Percentiles rank a stretch among this genome's conserved stretches.
Conservation (phyloP, 2,329 filamentous ascomycete species). For the Hypoxylon rubiginosum region DNA sequence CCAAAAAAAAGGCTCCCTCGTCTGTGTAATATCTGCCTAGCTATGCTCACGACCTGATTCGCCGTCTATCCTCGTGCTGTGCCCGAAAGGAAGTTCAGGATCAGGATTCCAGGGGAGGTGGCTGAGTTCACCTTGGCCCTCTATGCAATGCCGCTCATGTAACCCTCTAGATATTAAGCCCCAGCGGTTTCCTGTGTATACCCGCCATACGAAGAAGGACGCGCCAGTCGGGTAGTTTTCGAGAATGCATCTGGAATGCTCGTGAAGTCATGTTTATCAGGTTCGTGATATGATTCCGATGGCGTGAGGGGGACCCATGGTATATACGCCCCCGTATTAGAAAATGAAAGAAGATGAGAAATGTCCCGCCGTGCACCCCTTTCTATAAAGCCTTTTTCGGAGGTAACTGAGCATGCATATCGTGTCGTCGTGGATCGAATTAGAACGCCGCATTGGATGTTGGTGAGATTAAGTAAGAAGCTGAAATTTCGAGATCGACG, state of each 20-base stretch:
- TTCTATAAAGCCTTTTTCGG: background rate
- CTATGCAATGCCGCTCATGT: slow-evolving; percentile 6
- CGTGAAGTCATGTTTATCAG: background rate
- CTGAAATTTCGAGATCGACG: background rate
- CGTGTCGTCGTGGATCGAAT: slow-evolving; percentile 26
- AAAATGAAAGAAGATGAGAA: slow-evolving; percentile 7
- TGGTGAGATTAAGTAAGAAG: background rate
- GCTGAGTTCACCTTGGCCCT: background rate
- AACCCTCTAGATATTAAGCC: slow-evolving; percentile 1
- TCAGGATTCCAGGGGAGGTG: background rate
- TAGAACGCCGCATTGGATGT: background rate
- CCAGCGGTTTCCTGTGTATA: background rate
- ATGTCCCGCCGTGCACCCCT: slow-evolving; percentile 14
- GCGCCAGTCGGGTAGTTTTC: slow-evolving; percentile 1
- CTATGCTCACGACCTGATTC: slow-evolving; percentile 1
- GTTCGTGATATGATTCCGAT: background rate
- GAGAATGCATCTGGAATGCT: slow-evolving; percentile 1
- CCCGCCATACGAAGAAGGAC: background rate
- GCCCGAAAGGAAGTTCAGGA: slow-evolving; percentile 19
- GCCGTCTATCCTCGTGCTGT: slow-evolving; percentile 13
- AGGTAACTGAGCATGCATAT: background rate
- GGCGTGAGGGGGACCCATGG: background rate
- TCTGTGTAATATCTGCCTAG: slow-evolving; percentile 8
- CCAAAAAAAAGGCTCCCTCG: background rate
- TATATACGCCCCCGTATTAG: background rate